phyloP scores from a whole-genome alignment of 345 rosid species.

The Salix brachista region DNA sequence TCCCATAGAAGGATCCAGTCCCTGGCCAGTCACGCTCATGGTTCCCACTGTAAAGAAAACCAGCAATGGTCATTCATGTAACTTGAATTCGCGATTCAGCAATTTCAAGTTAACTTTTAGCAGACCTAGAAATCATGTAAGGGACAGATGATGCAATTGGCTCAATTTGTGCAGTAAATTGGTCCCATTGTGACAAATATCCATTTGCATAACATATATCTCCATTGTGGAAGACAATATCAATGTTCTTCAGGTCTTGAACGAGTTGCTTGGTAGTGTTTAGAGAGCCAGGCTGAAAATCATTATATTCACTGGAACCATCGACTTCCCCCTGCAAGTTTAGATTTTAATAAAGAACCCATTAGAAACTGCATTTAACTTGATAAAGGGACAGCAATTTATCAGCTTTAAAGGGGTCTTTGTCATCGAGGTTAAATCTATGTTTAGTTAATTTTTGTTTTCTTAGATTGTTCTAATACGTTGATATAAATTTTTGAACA shows the following conservation, averaged over 20 bases:
- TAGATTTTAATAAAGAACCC: conserved; percentile 1
- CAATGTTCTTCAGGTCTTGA: conserved; percentile 45
- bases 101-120: background rate
- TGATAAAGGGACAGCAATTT: background rate
- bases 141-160: conserved; percentile 66
- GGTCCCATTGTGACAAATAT: conserved; percentile 75
- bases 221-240: conserved; percentile 65
- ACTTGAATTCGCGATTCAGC: background rate
- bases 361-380: background rate
- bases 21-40: conserved; percentile 75
- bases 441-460: too few relatives aligned
- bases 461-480: too few relatives aligned
- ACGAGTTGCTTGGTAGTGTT: conserved; percentile 63
- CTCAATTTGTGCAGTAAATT: conserved; percentile 62
- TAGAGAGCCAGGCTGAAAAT: conserved; percentile 50
- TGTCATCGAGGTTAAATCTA: too few relatives aligned
- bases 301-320: conserved; percentile 55
- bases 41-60: conserved; percentile 47
- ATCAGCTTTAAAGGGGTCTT: background rate
- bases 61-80: conserved; percentile 1
- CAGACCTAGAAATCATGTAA: conserved; percentile 66
- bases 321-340: conserved; percentile 53
- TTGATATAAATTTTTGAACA: too few relatives aligned
- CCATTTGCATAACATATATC: conserved; percentile 68
- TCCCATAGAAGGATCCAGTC: conserved; percentile 57